Base-by-base conservation (phyloP, 495 filamentous ascomycete genomes). In the Annulohypoxylon moriforme region DNA sequence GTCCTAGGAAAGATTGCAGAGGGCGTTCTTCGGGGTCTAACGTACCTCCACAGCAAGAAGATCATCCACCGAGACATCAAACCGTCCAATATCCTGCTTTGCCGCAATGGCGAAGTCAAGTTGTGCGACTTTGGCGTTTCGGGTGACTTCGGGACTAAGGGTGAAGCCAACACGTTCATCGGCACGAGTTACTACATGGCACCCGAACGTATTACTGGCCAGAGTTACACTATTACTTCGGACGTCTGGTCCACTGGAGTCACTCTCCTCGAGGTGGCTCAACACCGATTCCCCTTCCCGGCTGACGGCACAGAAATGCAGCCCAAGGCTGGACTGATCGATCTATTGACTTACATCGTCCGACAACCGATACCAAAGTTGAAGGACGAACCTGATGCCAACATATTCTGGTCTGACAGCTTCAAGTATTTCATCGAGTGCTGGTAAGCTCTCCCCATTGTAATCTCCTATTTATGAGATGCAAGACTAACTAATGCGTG, bases 1-100 rank as follows among this genome's bases (percentile, higher is more conserved):
- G 96, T 99, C 7, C 84, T 99, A n/a, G 96, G 96, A 52, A 99
- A 98, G 83, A 91, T 98, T 49, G 94, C 96, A 44, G 96, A 98
- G 80, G 96, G 94, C 36, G 94, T 99, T 9, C 85, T 99, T 58
- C 93, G 94, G 73, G 96, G 96, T 22, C 81, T 99, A 68, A 98
- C 94, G 9, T 99, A 99, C 80, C 89, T 99, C n/a, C 93, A 98
- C 81, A 89, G 90, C 80, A 91, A 93, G 76, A 95, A 97, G 81
- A 99, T 99, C 80, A 98, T 99, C 72, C 96, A 99, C 80, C 90
- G 96, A 86, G 96, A 99, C 79, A 98, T 99, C 85, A 99, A 99
- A 80, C 96, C 96, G 3, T 96, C 93, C 64, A 99, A 99, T 79
- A 97, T 99, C 68, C 89, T 99, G 8, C 85, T 99, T 16, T 97